Evolutionary conservation across 148 eudicot species (phyloP).

Genomic region (Arctostaphylos glauca): DNA sequence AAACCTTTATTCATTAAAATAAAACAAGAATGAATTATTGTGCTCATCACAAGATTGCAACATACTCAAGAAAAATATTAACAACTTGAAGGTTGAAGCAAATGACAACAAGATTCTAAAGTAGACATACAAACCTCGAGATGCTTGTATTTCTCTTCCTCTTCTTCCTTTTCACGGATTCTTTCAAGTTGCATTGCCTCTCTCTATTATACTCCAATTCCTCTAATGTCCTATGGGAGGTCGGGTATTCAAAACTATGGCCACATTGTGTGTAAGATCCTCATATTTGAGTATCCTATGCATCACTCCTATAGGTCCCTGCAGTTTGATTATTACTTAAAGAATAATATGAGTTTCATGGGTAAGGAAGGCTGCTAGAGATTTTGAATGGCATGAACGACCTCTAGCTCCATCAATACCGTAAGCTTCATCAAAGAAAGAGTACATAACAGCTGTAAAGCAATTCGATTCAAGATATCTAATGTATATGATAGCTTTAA

Average conservation of each 20-base stretch:
- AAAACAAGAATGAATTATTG: too few species aligned
- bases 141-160: slow-evolving; percentile 83
- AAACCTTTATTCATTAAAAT: too few species aligned
- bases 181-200: slow-evolving; percentile 71
- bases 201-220: slow-evolving; percentile 73
- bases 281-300: slow-evolving; percentile 65
- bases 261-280: slow-evolving; percentile 48
- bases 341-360: slow-evolving; percentile 52
- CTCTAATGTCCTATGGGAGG: slow-evolving; percentile 47
- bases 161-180: slow-evolving; percentile 84
- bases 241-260: slow-evolving; percentile 46
- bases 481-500: slow-evolving; percentile 56
- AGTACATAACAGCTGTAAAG: slow-evolving; percentile 46
- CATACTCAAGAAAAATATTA: background rate
- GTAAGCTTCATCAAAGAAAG: slow-evolving; percentile 98
- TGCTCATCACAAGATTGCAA: background rate
- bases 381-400: slow-evolving; percentile 78
- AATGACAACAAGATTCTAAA: background rate
- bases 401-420: slow-evolving; percentile 81
- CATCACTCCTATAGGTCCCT: slow-evolving; percentile 53
- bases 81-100: background rate
- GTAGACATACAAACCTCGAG: slow-evolving; percentile 60
- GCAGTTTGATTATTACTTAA: slow-evolving; percentile 54
- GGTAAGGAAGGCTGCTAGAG: slow-evolving; percentile 54
- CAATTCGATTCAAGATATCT: slow-evolving; percentile 50